These are phyloP conservation scores for Trapa bicornis DNA, from an alignment of 345 rosid species.

Conservation along the genomic window DNA sequence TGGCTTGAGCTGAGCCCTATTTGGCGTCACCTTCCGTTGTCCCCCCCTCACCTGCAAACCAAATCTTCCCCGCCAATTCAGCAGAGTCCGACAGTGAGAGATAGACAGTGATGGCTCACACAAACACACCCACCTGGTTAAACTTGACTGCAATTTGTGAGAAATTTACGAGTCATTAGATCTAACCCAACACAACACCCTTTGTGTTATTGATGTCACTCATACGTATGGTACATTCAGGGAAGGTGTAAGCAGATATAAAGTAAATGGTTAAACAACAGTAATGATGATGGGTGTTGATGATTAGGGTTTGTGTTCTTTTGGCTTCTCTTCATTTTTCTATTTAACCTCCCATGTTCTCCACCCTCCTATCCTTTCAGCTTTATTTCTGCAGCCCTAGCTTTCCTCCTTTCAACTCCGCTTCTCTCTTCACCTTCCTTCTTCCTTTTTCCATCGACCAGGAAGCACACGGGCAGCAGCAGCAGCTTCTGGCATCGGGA, in stretches of 20 bases:
- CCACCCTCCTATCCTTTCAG: conserved; percentile 21
- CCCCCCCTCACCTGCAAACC: background rate
- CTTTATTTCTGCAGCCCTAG: conserved; percentile 6
- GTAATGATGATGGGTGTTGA: background rate
- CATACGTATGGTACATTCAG: too few species aligned
- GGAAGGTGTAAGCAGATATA: conserved; percentile 4
- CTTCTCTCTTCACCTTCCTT: background rate
- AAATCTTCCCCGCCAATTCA: conserved; percentile 49
- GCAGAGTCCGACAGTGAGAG: conserved; percentile 31
- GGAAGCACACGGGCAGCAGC: too few species aligned
- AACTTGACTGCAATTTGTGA: too few species aligned
- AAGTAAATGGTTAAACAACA: conserved; percentile 5
- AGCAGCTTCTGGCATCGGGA: conserved; percentile 21
- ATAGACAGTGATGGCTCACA: conserved; percentile 20
- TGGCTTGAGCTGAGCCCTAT: conserved; percentile 9
- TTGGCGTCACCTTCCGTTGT: conserved; percentile 29
- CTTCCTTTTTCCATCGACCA: background rate
- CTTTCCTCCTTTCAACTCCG: background rate
- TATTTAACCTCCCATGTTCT: conserved; percentile 29
- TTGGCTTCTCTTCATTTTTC: background rate
- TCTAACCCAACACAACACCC: too few species aligned
- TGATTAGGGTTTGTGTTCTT: conserved; percentile 26
- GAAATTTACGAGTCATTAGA: too few species aligned
- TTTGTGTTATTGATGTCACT: too few species aligned
- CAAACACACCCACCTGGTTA: too few species aligned